Conservation (phyloP, 768 basidiomycete species). For the Leucosporidium scottii region DNA sequence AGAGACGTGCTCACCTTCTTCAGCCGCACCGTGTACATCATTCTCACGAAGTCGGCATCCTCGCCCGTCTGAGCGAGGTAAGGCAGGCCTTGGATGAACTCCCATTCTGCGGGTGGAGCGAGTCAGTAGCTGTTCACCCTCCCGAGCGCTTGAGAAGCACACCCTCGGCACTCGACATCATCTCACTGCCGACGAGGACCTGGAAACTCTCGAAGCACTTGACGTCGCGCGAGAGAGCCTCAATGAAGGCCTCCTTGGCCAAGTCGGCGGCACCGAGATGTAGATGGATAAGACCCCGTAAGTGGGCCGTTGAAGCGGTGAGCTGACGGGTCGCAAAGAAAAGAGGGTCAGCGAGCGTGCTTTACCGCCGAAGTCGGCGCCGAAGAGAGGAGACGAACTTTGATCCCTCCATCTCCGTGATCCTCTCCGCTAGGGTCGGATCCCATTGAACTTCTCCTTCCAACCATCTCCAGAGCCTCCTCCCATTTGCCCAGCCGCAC, state of each 20-base stretch:
- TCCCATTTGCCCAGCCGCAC: slow-evolving; percentile 86
- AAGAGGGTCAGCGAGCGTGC: not conserved
- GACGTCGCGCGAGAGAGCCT: slow-evolving; percentile 85
- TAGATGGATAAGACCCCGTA: slow-evolving; percentile 87
- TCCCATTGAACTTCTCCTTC: slow-evolving; percentile 39
- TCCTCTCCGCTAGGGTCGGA: slow-evolving; percentile 61
- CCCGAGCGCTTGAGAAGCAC: slow-evolving; percentile 9
- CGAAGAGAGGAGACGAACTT: slow-evolving; percentile 49
- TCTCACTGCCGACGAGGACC: slow-evolving; percentile 79
- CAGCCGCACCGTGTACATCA: slow-evolving; percentile 85
- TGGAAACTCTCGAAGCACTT: slow-evolving; percentile 96
- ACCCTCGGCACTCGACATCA: slow-evolving; percentile 97
- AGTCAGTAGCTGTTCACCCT: not conserved
- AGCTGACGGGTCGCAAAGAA: slow-evolving; percentile 50
- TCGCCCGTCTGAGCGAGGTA: slow-evolving; percentile 76
- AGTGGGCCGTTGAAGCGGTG: slow-evolving; percentile 93
- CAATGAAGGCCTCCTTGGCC: slow-evolving; percentile 92
- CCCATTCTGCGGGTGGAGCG: slow-evolving; percentile 65
- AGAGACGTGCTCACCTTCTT: slow-evolving; percentile 53
- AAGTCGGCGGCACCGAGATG: slow-evolving; percentile 83
- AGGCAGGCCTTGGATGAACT: slow-evolving; percentile 76
- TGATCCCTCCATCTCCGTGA: slow-evolving; percentile 82
- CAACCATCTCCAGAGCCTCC: slow-evolving; percentile 85
- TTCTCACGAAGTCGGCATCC: slow-evolving; percentile 81
- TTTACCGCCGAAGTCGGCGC: not conserved